Evolutionary conservation across 2,329 filamentous ascomycete species (phyloP).

Genomic region (Aurifilum marmelostoma): DNA sequence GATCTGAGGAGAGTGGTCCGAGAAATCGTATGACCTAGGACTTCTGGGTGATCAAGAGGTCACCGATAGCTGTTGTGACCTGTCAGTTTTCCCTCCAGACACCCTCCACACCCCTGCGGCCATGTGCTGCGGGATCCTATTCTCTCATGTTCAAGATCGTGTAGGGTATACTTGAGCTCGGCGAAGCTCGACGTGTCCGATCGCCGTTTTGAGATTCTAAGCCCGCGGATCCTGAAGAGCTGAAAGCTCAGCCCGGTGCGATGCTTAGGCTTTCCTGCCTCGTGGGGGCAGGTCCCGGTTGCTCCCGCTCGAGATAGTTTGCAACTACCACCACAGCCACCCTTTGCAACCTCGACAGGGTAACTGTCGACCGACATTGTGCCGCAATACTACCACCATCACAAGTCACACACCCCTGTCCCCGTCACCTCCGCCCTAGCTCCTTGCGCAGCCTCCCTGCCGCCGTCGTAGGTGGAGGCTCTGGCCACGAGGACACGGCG

Average conservation of each 20-base stretch:
- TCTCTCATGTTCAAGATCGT: background rate
- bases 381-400: conserved; percentile 16
- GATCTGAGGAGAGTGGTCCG: conserved; percentile 3
- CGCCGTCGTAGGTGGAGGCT: conserved; percentile 49
- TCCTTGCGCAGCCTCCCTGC: conserved; percentile 39
- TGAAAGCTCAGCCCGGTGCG: background rate
- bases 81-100: background rate
- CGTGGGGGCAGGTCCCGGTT: background rate
- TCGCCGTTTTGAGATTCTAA: background rate
- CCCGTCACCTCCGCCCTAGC: conserved; percentile 32
- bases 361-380: background rate
- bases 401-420: background rate
- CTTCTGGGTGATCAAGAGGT: background rate
- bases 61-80: background rate
- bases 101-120: background rate
- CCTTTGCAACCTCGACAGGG: background rate
- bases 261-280: background rate
- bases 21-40: conserved; percentile 7
- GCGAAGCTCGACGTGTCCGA: background rate
- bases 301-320: background rate
- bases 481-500: conserved; percentile 84
- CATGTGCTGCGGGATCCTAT: background rate
- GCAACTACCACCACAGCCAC: background rate
- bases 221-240: background rate
- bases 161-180: background rate